Evolutionary conservation across 805 yeast genomes (phyloP), one percentile per base, ranked within the genome.

Genomic region (Schwanniomyces vanrijiae): DNA sequence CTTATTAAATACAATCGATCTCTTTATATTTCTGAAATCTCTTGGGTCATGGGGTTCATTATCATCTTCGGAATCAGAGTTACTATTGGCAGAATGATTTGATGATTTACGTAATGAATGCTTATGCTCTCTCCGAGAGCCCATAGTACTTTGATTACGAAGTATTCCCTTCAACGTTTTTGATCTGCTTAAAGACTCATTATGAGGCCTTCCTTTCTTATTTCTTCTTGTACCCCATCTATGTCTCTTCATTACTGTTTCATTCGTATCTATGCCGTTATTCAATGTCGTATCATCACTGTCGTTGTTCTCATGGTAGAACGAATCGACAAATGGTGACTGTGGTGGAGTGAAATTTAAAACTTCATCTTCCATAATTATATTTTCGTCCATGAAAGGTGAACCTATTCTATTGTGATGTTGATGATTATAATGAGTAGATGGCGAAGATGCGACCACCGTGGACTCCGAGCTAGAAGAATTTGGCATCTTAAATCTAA

Each of bases 201-300:
- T 60, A 39, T 60, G 54, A 19, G 94, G 91, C 40, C 77, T 75
- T 7, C 95, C 96, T 51, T 81, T 77, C 48, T 81, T 81, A 58
- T 82, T 80, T 55, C 96, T 77, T 54, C 86, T 89, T 3, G 97
- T 91, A 48, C 97, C 97, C 96, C 96, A 89, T 67, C 96, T 77
- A 55, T 84, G 80, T 58, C 95, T 77, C 54, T 85, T 82, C 82
- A 87, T 86, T n/a, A 76, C 69, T 0, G 86, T 73, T 13, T 71
- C 76, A 28, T 71, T 65, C 37, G 81, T 56, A 20, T 44, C 26
- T 34, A 49, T 48, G n/a, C 42, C 42, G 26, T 42, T 43, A 18
- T 34, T 34, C 19, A 20, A 21, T 5, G 44, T 52, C 20, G 42
- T 26, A 28, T 25, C 45, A 1, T 48, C 53, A 16, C 46, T 56